These are phyloP conservation scores for Petrea volubilis DNA, from an alignment of 257 asterid species.

Conservation along the genomic window DNA sequence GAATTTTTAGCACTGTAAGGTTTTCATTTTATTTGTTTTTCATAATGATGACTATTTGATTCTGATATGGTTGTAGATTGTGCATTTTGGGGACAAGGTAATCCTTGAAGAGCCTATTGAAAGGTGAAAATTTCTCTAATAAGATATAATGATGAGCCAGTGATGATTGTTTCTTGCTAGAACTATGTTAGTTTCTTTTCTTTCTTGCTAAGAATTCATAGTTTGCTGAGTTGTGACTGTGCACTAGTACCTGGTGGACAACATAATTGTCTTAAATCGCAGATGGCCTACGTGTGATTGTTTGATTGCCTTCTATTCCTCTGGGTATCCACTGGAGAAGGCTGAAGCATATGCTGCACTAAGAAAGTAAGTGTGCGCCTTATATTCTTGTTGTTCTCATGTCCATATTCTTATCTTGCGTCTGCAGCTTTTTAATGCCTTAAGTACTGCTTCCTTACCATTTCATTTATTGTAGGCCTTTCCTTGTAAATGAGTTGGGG, in stretches of 20 bases:
- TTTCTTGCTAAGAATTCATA: background rate
- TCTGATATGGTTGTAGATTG: slow-evolving; percentile 50
- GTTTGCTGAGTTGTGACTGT: background rate
- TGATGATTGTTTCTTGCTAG: background rate
- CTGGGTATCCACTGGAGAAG: slow-evolving; percentile 80
- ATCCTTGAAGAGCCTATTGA: slow-evolving; percentile 90
- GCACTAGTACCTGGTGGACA: background rate
- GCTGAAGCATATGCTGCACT: slow-evolving; percentile 89
- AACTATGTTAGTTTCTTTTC: background rate
- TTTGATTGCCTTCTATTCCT: slow-evolving; percentile 88
- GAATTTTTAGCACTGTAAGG: background rate
- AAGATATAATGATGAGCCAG: background rate
- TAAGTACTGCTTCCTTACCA: slow-evolving; percentile 8
- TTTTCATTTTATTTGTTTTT: background rate
- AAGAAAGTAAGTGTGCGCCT: slow-evolving; percentile 63
- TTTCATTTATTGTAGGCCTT: slow-evolving; percentile 61
- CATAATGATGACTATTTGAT: background rate
- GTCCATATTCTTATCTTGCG: background rate
- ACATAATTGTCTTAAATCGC: slow-evolving; percentile 25
- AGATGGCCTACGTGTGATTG: slow-evolving; percentile 98
- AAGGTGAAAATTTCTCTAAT: slow-evolving; percentile 43
- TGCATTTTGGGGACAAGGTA: slow-evolving; percentile 87
- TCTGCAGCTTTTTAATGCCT: slow-evolving; percentile 1
- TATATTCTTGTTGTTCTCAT: background rate
- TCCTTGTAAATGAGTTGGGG: slow-evolving; percentile 86